These are phyloP conservation scores for Venturia pyrina DNA, from an alignment of 2,329 filamentous ascomycete species.

Conservation along the genomic window DNA sequence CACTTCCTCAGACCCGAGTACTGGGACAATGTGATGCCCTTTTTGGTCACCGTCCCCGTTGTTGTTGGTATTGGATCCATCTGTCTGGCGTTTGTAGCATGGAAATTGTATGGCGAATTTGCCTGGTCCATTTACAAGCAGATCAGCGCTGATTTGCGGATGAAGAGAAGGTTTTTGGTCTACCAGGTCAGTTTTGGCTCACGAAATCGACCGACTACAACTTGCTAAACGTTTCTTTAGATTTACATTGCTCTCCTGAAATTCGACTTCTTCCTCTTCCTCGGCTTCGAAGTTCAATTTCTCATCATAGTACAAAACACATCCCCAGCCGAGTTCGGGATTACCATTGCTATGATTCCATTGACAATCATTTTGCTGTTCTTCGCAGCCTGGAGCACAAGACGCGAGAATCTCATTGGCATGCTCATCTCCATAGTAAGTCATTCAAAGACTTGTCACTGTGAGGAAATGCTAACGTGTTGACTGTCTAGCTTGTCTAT, in stretches of 20 bases:
- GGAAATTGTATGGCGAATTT: slow-evolving; percentile 97
- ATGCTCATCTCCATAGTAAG: slow-evolving; percentile 64
- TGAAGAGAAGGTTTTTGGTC: slow-evolving; percentile 93
- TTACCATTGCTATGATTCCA: slow-evolving; percentile 84
- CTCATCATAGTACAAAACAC: slow-evolving; percentile 72
- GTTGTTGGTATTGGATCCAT: slow-evolving; percentile 70
- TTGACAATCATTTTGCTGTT: slow-evolving; percentile 84
- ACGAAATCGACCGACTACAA: slow-evolving; percentile 8
- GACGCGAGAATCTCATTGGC: slow-evolving; percentile 68
- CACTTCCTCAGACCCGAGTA: slow-evolving; percentile 42
- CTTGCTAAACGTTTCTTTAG: slow-evolving; percentile 38
- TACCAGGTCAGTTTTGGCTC: slow-evolving; percentile 62
- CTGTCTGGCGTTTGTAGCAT: slow-evolving; percentile 66
- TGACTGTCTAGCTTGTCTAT: slow-evolving; percentile 54
- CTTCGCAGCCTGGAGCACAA: slow-evolving; percentile 74
- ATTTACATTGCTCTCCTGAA: slow-evolving; percentile 97
- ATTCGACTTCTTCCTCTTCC: slow-evolving; percentile 99
- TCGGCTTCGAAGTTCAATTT: slow-evolving; percentile 97
- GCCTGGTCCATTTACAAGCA: slow-evolving; percentile 99
- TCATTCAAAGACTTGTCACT: slow-evolving; percentile 14
- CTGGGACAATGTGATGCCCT: slow-evolving; percentile 62
- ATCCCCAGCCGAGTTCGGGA: slow-evolving; percentile 63
- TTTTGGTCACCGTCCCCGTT: slow-evolving; percentile 74
- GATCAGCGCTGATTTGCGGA: slow-evolving; percentile 90
- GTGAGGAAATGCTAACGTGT: slow-evolving; percentile 5